Evolutionary conservation across 805 yeast species (phyloP).

Genomic region (Pichia pseudocactophila): DNA sequence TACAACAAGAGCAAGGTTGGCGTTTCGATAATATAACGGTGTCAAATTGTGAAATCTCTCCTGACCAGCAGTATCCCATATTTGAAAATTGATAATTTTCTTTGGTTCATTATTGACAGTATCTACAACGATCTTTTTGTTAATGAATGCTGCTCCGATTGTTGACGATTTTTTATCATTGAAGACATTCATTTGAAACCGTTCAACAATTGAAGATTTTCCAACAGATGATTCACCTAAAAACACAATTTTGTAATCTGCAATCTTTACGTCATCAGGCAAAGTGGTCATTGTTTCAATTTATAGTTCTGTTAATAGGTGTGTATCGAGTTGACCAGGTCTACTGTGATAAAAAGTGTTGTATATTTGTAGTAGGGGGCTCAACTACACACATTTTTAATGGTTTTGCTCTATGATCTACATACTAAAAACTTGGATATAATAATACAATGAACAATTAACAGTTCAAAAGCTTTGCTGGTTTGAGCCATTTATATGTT

Average conservation of each 20-base stretch:
- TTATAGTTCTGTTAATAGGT: too few species aligned
- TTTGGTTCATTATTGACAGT: slow-evolving; percentile 3
- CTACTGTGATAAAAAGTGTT: too few species aligned
- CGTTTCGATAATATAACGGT: slow-evolving; percentile 76
- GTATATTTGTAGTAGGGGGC: too few species aligned
- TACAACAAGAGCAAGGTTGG: slow-evolving; percentile 79
- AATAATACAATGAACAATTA: too few species aligned
- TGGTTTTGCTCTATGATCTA: too few species aligned
- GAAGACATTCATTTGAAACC: slow-evolving; percentile 66
- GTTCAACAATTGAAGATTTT: slow-evolving; percentile 66
- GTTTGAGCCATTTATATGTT: too few species aligned
- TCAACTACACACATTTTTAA: too few species aligned
- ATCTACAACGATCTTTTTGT: slow-evolving; percentile 51
- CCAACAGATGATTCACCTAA: slow-evolving; percentile 53
- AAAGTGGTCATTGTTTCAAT: too few species aligned
- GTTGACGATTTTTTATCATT: slow-evolving; percentile 81
- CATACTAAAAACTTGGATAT: too few species aligned
- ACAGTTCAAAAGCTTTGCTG: too few species aligned
- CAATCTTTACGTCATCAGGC: slow-evolving; percentile 5
- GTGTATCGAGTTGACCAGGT: too few species aligned
- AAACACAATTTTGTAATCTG: slow-evolving; percentile 29
- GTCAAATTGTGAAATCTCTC: slow-evolving; percentile 76
- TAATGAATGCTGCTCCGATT: slow-evolving; percentile 96
- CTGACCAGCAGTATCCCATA: slow-evolving; percentile 97
- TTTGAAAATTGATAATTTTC: slow-evolving; percentile 44